A percentile compares a stretch with the other conserved stretches of the same genome.
These are phyloP conservation scores for Vitis amurensis DNA, from an alignment of 164 flowering plant genomes.

Conservation along the genomic window DNA sequence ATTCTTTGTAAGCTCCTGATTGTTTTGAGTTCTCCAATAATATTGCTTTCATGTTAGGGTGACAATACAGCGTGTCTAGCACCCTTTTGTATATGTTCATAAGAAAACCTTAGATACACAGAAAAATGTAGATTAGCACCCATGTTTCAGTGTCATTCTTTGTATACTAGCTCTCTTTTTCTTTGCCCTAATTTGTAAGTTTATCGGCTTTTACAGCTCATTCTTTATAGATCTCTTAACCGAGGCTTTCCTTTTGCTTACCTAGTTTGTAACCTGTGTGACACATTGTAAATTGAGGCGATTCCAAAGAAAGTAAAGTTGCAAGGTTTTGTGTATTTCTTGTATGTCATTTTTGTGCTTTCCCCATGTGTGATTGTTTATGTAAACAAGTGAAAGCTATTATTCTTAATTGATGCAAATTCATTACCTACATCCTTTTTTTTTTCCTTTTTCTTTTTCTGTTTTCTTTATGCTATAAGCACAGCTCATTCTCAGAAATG, in stretches of 20 bases:
- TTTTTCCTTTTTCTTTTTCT: too few species aligned
- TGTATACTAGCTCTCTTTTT: conserved; percentile 36
- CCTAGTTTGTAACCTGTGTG: conserved; percentile 24
- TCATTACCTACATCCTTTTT: too few species aligned
- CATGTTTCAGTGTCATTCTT: conserved; percentile 36
- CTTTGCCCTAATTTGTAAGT: conserved; percentile 16
- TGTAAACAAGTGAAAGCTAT: too few species aligned
- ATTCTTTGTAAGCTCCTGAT: conserved; percentile 24
- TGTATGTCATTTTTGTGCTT: not conserved
- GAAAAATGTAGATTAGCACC: conserved; percentile 30
- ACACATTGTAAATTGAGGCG: conserved; percentile 35
- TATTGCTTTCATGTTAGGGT: conserved; percentile 26
- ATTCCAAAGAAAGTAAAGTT: conserved; percentile 10
- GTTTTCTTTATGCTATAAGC: too few species aligned
- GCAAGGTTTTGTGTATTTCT: conserved; percentile 8
- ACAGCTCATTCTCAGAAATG: too few species aligned
- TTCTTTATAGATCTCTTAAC: conserved; percentile 21
- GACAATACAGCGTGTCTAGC: conserved; percentile 18
- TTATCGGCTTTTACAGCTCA: conserved; percentile 3
- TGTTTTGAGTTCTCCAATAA: conserved; percentile 19
- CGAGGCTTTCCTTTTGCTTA: conserved; percentile 2
- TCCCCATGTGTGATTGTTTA: too few species aligned
- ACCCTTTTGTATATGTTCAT: conserved; percentile 37
- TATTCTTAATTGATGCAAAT: too few species aligned
- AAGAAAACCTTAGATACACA: conserved; percentile 26